Percentiles rank a stretch among this genome's conserved stretches.
Conservation (phyloP, 2,329 filamentous ascomycete species). For the Scedosporium apiospermum region DNA sequence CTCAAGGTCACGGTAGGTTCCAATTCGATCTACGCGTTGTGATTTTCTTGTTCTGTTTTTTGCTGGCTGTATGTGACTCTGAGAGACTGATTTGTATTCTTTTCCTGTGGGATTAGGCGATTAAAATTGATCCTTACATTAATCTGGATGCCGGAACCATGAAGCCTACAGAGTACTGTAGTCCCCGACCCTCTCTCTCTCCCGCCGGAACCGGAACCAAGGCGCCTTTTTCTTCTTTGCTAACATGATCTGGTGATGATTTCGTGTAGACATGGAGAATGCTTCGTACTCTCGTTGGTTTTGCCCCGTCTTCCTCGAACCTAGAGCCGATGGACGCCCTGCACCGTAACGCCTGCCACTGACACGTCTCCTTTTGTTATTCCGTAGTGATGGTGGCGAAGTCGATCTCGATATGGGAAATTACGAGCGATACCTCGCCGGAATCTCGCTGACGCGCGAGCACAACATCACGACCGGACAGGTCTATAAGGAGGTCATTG, state of each 20-base stretch:
- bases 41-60: constrained; percentile 52
- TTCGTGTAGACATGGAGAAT: constrained; percentile 66
- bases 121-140: constrained; percentile 42
- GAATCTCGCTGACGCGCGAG: constrained; percentile 70
- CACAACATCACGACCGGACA: constrained; percentile 98
- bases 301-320: background rate
- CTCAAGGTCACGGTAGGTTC: constrained; percentile 54
- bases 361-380: background rate
- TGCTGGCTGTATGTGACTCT: constrained; percentile 13
- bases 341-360: background rate
- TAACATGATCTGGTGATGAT: background rate
- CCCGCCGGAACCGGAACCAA: background rate
- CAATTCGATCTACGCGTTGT: constrained; percentile 14
- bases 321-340: background rate
- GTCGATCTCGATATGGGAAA: constrained; percentile 47
- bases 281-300: constrained; percentile 50
- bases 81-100: constrained; percentile 29
- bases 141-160: constrained; percentile 27
- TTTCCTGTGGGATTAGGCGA: constrained; percentile 14
- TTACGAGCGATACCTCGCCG: constrained; percentile 48
- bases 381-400: constrained; percentile 50
- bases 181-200: background rate
- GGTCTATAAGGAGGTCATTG: constrained; percentile 83
- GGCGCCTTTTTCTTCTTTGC: background rate
- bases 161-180: constrained; percentile 25